Evolutionary conservation across 352 stramenopile genomes (phyloP), one percentile per base, ranked within the genome.

Genomic region (Phytopythium montanum): DNA sequence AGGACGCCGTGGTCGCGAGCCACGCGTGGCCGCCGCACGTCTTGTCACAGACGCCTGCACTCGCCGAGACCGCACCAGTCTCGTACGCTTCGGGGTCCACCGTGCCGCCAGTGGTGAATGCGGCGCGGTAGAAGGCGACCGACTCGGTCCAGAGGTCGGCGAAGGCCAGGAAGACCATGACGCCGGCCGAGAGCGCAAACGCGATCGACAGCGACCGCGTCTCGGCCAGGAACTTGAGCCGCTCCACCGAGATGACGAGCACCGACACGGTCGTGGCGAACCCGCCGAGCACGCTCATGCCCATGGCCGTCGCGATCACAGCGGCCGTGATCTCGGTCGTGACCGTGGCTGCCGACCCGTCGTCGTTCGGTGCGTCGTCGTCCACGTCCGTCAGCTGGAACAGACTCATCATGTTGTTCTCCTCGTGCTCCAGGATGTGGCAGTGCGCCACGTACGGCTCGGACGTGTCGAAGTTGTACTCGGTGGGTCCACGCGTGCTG

Each of bases 91-190:
- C 82, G 3, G 77, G 75, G 55, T 92, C 78, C 8, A 66, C 75
- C 23, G 52, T 63, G 8, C 77, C 82, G 28, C 75, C 75, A 14
- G 75, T 72, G 2, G 79, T 87, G 59, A 82, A 90, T 3, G 73
- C 62, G 26, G 75, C 75, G 29, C 66, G 73, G 68, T 82, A 90
- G 60, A 70, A 87, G 34, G 71, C 70, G 34, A 88, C 72, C 25
- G 77, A 64, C 53, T 92, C 79, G 1, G 70, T 68, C 54, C 76
- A 87, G 44, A 92, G 50, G 65, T 90, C 76, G 16, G 81, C 76
- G 19, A 92, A 75, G n/a, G 77, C 74, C 49, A 92, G 90, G 62
- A 90, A 90, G 28, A 88, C 56, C 79, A 90, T 92, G 61, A 90
- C 82, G 46, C 82, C 82, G 5, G 82, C 79, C 29, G 82, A 88